Percentiles rank a stretch among this genome's conserved stretches.
Evolutionary conservation across 2,329 filamentous ascomycete genomes (phyloP).

Genomic region (Fusarium sp.): DNA sequence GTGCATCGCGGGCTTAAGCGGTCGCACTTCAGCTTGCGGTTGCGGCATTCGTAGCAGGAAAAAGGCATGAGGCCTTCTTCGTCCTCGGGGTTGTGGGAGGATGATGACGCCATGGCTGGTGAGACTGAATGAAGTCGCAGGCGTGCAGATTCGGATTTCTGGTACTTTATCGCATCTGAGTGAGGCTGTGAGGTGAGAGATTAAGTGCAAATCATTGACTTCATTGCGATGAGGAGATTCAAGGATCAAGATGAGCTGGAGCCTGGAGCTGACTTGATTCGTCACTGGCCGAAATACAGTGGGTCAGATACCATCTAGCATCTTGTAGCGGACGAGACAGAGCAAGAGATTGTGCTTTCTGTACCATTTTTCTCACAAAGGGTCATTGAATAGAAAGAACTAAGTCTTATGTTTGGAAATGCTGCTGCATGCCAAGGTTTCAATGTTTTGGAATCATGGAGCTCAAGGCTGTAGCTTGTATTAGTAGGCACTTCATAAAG

Average conservation of each 20-base stretch:
- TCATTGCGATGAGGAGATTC: neutral
- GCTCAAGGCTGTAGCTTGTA: neutral
- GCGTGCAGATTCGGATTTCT: too few relatives aligned
- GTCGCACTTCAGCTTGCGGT: slow-evolving; percentile 48
- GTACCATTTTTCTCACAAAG: neutral
- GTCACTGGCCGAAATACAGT: neutral
- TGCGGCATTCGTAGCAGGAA: slow-evolving; percentile 45
- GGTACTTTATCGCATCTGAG: neutral
- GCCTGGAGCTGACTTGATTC: neutral
- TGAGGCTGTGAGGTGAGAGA: neutral
- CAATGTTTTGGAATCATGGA: neutral
- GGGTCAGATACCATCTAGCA: neutral
- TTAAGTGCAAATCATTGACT: neutral
- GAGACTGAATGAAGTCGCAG: neutral
- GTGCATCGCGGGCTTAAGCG: slow-evolving; percentile 40
- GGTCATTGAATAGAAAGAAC: rapidly evolving
- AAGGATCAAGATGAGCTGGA: neutral
- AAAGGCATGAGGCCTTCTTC: slow-evolving; percentile 32
- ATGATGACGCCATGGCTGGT: slow-evolving; percentile 27
- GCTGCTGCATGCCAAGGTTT: neutral
- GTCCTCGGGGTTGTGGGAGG: neutral
- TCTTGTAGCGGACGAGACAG: neutral
- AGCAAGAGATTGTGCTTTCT: neutral
- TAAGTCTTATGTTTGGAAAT: neutral
- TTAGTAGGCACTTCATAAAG: neutral